These are phyloP conservation scores for Anthoceros angustus DNA, from an alignment of 225 moss, liverwort and hornwort genomes.

Conservation along the genomic window DNA sequence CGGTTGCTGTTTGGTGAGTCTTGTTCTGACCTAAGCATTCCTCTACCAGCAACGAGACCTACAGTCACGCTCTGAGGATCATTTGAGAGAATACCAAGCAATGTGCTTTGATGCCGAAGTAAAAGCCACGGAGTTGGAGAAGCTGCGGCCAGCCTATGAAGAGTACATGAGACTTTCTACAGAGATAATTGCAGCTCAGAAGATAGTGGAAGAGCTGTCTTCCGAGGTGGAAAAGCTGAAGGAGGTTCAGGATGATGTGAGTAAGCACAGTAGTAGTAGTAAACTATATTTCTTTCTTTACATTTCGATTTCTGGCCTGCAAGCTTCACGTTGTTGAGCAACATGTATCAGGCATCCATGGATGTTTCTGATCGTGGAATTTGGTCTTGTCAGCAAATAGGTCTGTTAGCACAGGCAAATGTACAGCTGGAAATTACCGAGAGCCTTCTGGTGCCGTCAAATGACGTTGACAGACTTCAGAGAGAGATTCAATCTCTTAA, in stretches of 20 bases:
- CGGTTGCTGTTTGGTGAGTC: conserved; percentile 4
- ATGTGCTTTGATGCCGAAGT: conserved; percentile 38
- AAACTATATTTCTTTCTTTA: background rate
- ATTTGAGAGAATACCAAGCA: conserved; percentile 8
- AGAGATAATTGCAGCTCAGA: conserved; percentile 62
- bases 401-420: conserved; percentile 65
- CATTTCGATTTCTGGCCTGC: background rate
- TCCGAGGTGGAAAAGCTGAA: conserved; percentile 31
- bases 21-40: background rate
- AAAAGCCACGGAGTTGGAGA: conserved; percentile 57
- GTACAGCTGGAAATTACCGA: conserved; percentile 55
- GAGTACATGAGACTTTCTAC: conserved; percentile 57
- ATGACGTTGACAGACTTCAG: conserved; percentile 63
- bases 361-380: conserved; percentile 8
- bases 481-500: conserved; percentile 59
- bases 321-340: conserved; percentile 1
- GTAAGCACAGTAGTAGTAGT: background rate
- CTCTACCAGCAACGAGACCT: conserved; percentile 57
- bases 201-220: conserved; percentile 41
- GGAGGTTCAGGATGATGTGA: conserved; percentile 71
- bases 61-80: conserved; percentile 31
- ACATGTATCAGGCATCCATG: background rate
- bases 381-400: conserved; percentile 40
- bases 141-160: conserved; percentile 55
- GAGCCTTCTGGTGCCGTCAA: conserved; percentile 50